A percentile compares a stretch with the other conserved stretches of the same genome.
Evolutionary conservation across 2,329 filamentous ascomycete species (phyloP).

Genomic region (Calonectria crousiana): DNA sequence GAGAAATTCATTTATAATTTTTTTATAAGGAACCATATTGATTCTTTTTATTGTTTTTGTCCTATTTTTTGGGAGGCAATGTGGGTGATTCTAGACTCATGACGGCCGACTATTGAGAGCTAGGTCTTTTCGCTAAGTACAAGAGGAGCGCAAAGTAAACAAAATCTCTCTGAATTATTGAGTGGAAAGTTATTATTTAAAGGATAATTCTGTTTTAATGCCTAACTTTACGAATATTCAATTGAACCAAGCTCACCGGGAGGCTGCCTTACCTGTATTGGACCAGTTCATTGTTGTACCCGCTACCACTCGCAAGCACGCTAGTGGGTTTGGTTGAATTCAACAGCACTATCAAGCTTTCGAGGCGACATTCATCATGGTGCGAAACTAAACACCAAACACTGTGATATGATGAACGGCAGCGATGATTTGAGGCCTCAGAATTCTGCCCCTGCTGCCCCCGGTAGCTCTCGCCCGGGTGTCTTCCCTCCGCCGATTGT

Average conservation of each 20-base stretch:
- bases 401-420: not conserved
- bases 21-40: not conserved
- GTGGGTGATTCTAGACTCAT: not conserved
- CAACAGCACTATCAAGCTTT: not conserved
- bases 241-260: not conserved
- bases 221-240: not conserved
- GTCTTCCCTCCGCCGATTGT: conserved; percentile 39
- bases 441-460: not conserved
- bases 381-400: not conserved
- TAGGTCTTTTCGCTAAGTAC: not conserved
- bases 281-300: not conserved
- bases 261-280: not conserved
- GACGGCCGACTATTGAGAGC: not conserved
- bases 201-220: not conserved
- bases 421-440: not conserved
- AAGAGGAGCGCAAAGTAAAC: not conserved
- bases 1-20: not conserved
- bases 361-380: not conserved
- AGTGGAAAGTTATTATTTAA: not conserved
- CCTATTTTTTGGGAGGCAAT: not conserved
- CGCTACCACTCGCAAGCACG: not conserved
- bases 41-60: not conserved
- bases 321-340: not conserved
- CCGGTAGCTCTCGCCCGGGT: conserved; percentile 28
- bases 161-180: not conserved